Evolutionary conservation across 306 rosid species (phyloP).

Genomic region (Dryas octopetala): DNA sequence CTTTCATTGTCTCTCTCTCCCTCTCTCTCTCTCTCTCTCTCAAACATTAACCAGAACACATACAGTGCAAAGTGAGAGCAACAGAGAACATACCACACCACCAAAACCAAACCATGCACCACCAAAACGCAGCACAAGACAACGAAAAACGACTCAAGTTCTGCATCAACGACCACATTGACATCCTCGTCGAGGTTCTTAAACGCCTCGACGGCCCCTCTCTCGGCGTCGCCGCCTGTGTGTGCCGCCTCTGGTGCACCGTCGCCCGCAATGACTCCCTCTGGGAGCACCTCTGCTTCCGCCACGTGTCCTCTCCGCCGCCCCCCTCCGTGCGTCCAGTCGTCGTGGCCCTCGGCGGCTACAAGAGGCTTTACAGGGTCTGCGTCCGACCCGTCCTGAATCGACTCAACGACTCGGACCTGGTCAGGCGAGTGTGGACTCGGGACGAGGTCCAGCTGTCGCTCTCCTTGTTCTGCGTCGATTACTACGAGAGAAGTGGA

Average conservation of each 20-base stretch:
- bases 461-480: constrained; percentile 77
- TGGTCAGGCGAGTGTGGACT: constrained; percentile 57
- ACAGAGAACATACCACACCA: background rate
- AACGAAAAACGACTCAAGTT: constrained; percentile 48
- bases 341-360: constrained; percentile 86
- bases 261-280: constrained; percentile 68
- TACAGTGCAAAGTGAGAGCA: background rate
- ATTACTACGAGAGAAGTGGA: constrained; percentile 52
- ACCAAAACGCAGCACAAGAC: constrained; percentile 20
- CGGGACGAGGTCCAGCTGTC: constrained; percentile 82
- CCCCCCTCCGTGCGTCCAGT: constrained; percentile 48
- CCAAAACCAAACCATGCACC: constrained; percentile 28
- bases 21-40: constrained; percentile 13
- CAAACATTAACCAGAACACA: background rate
- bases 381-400: constrained; percentile 77
- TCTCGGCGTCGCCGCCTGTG: constrained; percentile 79
- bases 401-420: constrained; percentile 67
- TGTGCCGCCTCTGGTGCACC: constrained; percentile 83
- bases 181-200: constrained; percentile 76
- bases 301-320: constrained; percentile 59
- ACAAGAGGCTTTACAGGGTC: constrained; percentile 79
- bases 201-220: constrained; percentile 90
- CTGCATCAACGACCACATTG: constrained; percentile 84
- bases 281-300: constrained; percentile 92
- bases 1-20: constrained; percentile 3